Percentiles rank a stretch among this genome's conserved stretches.
These are phyloP conservation scores for Solanum lycopersicoides DNA, from an alignment of 257 asterid species.

Conservation along the genomic window DNA sequence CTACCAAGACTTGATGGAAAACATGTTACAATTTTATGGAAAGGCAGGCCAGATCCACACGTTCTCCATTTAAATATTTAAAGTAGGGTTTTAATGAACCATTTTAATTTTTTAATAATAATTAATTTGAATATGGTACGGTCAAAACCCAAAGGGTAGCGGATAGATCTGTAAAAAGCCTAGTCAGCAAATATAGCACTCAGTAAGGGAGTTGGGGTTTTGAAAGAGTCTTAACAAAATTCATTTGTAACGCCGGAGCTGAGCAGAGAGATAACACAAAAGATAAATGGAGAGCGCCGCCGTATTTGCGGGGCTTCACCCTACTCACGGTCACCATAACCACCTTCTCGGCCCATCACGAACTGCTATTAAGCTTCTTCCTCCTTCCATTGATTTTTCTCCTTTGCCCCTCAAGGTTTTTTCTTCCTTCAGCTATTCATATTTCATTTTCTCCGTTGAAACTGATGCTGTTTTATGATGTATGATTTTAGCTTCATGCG, in stretches of 20 bases:
- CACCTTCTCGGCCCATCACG: constrained; percentile 7
- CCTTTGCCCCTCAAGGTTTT: constrained; percentile 19
- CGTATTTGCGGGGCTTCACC: constrained; percentile 15
- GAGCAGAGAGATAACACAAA: neutral
- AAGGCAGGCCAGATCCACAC: neutral
- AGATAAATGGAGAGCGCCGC: constrained; percentile 18
- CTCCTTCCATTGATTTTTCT: neutral
- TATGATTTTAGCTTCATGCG: neutral
- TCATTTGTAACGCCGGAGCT: neutral
- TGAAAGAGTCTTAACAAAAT: neutral
- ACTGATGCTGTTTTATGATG: neutral
- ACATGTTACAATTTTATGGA: neutral
- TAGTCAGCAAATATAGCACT: neutral
- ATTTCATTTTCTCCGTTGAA: neutral
- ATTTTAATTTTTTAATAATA: neutral
- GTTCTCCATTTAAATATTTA: neutral
- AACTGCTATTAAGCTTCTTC: constrained; percentile 3
- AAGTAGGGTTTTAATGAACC: neutral
- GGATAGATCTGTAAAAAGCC: neutral
- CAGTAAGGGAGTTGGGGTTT: neutral
- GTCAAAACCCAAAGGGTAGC: neutral
- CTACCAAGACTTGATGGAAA: neutral
- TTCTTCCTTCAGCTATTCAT: neutral
- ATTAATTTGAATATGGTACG: neutral
- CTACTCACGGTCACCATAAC: constrained; percentile 3